Evolutionary conservation across 2,329 filamentous ascomycete genomes (phyloP), one percentile per base, ranked within the genome.

Genomic region (Dactylellina cionopaga): DNA sequence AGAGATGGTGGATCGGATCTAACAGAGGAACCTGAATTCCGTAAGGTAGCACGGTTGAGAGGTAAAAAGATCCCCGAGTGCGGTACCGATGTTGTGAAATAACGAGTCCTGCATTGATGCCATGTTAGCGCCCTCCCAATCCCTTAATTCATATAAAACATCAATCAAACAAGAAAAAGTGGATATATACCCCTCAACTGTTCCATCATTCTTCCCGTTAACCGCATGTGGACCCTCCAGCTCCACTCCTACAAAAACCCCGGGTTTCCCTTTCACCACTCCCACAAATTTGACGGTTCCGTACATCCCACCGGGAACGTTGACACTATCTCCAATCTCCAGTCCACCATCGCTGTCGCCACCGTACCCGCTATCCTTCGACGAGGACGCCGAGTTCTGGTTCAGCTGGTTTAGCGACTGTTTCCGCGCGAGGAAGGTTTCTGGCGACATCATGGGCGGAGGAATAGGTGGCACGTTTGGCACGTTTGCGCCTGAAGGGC

Each of bases 41-140:
- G 89, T 80, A 86, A 90, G 78, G 86, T 85, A 31, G 91, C 91
- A 80, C 96, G 95, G 79, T 89, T 87, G 13, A 95, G 83, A 2
- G 95, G 95, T 11, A 99, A 85, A 79, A 99, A 99, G 78, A 99
- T 98, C 72, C 95, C 95, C 1, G 95, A 88, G 74, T 92, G 92
- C 0, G 91, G 87, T 19, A 89, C 82, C 2, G 85, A 85, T 9
- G 95, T 96, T 33, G 84, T 85, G 80, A 99, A 99, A 81, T 99
- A 99, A 63, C 83, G 83, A 69, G 83, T 83, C 39, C 84, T 85
- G 37, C 47, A 49, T 44, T 13, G 13, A 58, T 52, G 41, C 29
- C 49, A 31, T 58, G 35, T 59, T 33, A 49, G 52, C 54, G 17
- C 25, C 22, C 11, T 64, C 13, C 7, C 25, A 22, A 31, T 17